Conservation (phyloP, 2,329 filamentous ascomycete genomes). For the Hymenoscyphus fructigenus region DNA sequence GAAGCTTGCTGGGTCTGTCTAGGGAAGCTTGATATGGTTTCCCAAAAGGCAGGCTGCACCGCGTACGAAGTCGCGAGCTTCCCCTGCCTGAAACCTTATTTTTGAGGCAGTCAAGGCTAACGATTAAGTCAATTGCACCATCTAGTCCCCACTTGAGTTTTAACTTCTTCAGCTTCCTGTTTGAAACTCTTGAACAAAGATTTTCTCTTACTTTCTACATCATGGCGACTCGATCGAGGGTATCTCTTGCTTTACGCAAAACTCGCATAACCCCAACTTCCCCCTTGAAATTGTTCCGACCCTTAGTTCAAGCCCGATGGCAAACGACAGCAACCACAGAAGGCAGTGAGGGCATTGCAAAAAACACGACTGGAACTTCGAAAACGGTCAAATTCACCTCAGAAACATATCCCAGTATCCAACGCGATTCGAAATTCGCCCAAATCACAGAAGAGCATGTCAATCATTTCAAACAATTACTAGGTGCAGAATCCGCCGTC, state of each 20-base stretch:
- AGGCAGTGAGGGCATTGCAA: constrained; percentile 29
- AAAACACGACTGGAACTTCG: constrained; percentile 31
- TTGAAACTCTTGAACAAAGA: neutral
- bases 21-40: constrained; percentile 23
- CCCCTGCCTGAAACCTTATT: constrained; percentile 13
- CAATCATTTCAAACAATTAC: constrained; percentile 74
- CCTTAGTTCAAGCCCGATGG: constrained; percentile 29
- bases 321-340: constrained; percentile 35
- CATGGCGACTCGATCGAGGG: constrained; percentile 33
- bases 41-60: constrained; percentile 29
- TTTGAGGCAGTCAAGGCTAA: constrained; percentile 22
- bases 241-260: constrained; percentile 30
- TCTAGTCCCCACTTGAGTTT: neutral
- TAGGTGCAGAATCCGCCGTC: constrained; percentile 76
- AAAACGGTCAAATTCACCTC: constrained; percentile 72
- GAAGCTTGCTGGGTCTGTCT: constrained; percentile 18
- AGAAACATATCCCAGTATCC: constrained; percentile 80
- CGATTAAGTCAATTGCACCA: neutral
- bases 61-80: constrained; percentile 31
- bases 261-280: constrained; percentile 24
- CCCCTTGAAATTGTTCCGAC: constrained; percentile 22
- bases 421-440: constrained; percentile 75
- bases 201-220: constrained; percentile 6
- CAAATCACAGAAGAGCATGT: constrained; percentile 77
- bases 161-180: neutral